These are phyloP conservation scores for Monoraphidium neglectum DNA, from an alignment of 139 green algal genomes.

Conservation along the genomic window DNA sequence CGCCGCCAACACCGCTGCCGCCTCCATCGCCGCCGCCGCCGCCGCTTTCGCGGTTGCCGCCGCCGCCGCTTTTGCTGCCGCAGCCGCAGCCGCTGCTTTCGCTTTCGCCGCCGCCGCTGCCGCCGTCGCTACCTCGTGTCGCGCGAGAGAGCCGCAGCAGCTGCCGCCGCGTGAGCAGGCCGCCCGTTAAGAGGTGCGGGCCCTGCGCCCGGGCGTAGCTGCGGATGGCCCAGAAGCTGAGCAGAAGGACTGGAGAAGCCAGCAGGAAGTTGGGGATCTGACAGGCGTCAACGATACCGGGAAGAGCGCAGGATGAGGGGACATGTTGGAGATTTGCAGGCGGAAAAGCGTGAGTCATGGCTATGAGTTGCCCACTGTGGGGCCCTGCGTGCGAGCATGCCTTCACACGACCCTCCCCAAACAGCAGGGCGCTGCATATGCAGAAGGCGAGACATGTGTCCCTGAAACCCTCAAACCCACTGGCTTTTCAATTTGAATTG, in stretches of 20 bases:
- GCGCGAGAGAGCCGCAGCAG: not conserved
- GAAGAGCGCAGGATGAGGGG: too few species aligned
- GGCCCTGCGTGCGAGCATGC: too few species aligned
- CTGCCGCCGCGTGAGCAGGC: constrained; percentile 19
- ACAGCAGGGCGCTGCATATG: too few species aligned
- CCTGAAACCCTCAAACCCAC: too few species aligned
- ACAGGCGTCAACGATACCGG: not conserved
- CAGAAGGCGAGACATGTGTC: too few species aligned
- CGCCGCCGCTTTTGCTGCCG: not conserved
- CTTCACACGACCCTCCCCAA: too few species aligned
- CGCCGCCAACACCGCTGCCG: constrained; percentile 4
- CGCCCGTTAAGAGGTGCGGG: constrained; percentile 18
- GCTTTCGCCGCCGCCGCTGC: constrained; percentile 7
- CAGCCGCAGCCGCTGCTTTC: not conserved
- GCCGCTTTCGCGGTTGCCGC: not conserved
- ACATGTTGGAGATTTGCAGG: too few species aligned
- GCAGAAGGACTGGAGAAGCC: constrained; percentile 61
- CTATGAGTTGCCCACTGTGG: too few species aligned
- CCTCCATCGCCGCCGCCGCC: not conserved
- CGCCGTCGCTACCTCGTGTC: not conserved
- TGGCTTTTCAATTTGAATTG: too few species aligned
- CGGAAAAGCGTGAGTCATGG: too few species aligned
- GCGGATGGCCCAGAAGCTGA: constrained; percentile 40
- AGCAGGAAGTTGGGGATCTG: constrained; percentile 87
- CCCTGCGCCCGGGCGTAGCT: constrained; percentile 33